phyloP scores from a whole-genome alignment of 176 grass and related monocot species.

The Raddia guianensis region DNA sequence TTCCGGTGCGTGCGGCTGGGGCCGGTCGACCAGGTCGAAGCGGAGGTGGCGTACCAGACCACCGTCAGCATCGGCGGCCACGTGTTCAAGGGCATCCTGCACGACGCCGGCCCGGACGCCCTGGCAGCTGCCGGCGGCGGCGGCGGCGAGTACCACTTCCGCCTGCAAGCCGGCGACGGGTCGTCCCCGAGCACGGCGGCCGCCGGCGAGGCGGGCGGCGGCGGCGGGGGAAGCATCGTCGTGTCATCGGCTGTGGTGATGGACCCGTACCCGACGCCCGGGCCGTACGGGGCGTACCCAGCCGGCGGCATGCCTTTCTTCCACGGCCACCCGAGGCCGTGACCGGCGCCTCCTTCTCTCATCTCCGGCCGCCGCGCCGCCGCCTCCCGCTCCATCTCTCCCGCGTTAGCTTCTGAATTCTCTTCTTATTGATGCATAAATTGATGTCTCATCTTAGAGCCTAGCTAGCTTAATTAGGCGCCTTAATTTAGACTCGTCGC shows the following conservation, averaged over 20 bases:
- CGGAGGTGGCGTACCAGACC: slow-evolving; percentile 87
- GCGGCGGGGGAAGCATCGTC: slow-evolving; percentile 29
- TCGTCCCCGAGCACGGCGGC: slow-evolving; percentile 48
- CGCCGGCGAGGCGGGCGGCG: slow-evolving; percentile 36
- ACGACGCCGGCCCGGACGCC: slow-evolving; percentile 68
- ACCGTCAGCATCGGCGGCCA: slow-evolving; percentile 85
- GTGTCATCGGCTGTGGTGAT: slow-evolving; percentile 78
- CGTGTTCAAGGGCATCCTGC: slow-evolving; percentile 93
- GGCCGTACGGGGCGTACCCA: slow-evolving; percentile 53
- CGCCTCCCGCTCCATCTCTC: slow-evolving; percentile 48
- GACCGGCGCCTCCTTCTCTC: background rate
- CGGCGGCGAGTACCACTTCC: slow-evolving; percentile 47
- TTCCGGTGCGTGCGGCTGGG: slow-evolving; percentile 87
- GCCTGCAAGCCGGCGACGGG: slow-evolving; percentile 47
- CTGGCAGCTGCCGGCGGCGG: background rate
- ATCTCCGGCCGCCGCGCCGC: slow-evolving; percentile 32
- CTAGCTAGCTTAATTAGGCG: slow-evolving; percentile 54
- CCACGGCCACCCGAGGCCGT: slow-evolving; percentile 59
- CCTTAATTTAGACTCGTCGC: slow-evolving; percentile 34
- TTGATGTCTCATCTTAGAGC: slow-evolving; percentile 53
- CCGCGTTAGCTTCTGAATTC: slow-evolving; percentile 48
- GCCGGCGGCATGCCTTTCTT: slow-evolving; percentile 65
- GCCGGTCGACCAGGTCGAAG: slow-evolving; percentile 65
- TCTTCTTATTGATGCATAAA: slow-evolving; percentile 61
- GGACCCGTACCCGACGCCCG: slow-evolving; percentile 86